Evolutionary conservation across 192 early-diverging fungal species (phyloP), one percentile per base, ranked within the genome.

Genomic region (Gamsiella multidivaricata): DNA sequence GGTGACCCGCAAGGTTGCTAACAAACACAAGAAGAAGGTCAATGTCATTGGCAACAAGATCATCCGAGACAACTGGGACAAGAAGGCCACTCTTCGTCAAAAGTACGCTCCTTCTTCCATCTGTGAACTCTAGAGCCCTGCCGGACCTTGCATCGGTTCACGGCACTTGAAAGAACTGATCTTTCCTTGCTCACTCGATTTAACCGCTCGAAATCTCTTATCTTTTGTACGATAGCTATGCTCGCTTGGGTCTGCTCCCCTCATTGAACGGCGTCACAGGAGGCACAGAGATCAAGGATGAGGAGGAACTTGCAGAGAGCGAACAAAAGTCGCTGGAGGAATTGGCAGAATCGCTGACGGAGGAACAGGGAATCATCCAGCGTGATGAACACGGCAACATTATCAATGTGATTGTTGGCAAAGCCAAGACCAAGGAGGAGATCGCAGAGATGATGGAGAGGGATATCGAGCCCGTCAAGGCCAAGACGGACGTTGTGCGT

Each of bases 361-460:
- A 87, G 32, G 89, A 89, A 23, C 89, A 91, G 75, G 93, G 91
- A 79, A 81, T 93, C n/a, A 94, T 94, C 72, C 88, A 94, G 70
- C 88, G 92, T 49, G 92, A 94, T 70, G 91, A 89, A 26, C 84
- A 87, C 3, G 93, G 93, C 22, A 92, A 92, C 65, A 83, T 94
- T 23, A 62, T 90, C 25, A 90, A 89, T 28, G 82, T 92, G 14
- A 87, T 91, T 79, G 70, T 90, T 26, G 84, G 88, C 2, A 86
- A 89, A n/a, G 82, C 84, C 37, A 83, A 80, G 69, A 64, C 74
- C 26, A 66, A 84, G 36, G 80, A 85, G 32, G 84, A 82, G 33
- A 18, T 78, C 18, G 70, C 59, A n/a, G 81, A 82, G 65, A 33
- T 74, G n/a, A 74, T 82, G 70, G 70, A 79, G 54, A 70, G 82